These are phyloP conservation scores for Citropsis articulata DNA, from an alignment of 345 rosid genomes.

Conservation along the genomic window DNA sequence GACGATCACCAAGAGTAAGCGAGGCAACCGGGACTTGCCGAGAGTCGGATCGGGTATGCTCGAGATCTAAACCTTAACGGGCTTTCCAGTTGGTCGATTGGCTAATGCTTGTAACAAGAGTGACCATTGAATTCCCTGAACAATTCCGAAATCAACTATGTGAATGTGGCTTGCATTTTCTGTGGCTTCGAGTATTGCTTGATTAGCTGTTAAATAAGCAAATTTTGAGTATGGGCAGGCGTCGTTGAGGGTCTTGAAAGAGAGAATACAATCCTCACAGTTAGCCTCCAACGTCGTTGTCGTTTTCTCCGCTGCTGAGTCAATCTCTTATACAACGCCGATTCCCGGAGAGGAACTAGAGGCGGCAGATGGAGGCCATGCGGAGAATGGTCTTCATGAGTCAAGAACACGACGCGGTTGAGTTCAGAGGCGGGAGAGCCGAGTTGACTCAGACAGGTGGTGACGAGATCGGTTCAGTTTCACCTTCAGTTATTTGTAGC, in stretches of 20 bases:
- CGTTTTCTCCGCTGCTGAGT: slow-evolving; percentile 26
- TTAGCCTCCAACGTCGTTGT: slow-evolving; percentile 24
- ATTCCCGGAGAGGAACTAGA: slow-evolving; percentile 32
- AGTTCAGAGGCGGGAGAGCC: slow-evolving; percentile 65
- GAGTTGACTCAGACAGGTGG: slow-evolving; percentile 60
- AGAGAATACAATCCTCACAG: slow-evolving; percentile 57
- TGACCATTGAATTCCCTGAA: slow-evolving; percentile 96
- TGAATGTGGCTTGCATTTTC: slow-evolving; percentile 67
- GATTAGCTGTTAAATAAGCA: slow-evolving; percentile 92
- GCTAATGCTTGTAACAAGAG: slow-evolving; percentile 85
- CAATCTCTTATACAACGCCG: slow-evolving; percentile 35
- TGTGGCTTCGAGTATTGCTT: slow-evolving; percentile 89
- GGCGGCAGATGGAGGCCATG: slow-evolving; percentile 41
- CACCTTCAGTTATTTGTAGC: no score
- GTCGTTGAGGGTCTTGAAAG: slow-evolving; percentile 78
- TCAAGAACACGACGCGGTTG: slow-evolving; percentile 52
- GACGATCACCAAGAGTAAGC: slow-evolving; percentile 78
- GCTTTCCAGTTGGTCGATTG: slow-evolving; percentile 73
- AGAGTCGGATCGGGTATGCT: slow-evolving; percentile 84
- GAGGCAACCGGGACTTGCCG: slow-evolving; percentile 55
- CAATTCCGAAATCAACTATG: slow-evolving; percentile 87
- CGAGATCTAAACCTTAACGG: slow-evolving; percentile 68
- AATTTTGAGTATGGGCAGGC: slow-evolving; percentile 88
- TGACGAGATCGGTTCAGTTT: no score
- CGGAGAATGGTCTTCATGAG: slow-evolving; percentile 32